phyloP scores from a whole-genome alignment of 805 yeast species.

The Sugiyamaella boreocaroliniensis region DNA sequence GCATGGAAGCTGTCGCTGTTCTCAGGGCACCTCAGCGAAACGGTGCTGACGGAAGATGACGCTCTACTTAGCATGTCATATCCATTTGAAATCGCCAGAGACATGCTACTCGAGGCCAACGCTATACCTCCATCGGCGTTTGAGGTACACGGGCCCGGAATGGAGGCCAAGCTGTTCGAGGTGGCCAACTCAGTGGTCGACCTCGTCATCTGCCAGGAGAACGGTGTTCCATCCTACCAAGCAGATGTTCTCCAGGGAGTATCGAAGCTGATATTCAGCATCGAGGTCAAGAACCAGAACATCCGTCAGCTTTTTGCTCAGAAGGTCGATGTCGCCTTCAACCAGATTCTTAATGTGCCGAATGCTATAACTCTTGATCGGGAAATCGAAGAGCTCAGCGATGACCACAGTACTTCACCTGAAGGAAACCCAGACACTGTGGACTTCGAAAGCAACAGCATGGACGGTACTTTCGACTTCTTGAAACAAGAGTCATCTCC shows the following conservation, averaged over 20 bases:
- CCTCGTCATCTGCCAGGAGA: slow-evolving; percentile 5
- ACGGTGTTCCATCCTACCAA: background rate
- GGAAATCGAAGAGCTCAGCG: background rate
- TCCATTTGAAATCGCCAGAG: slow-evolving; percentile 11
- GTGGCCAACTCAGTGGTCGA: slow-evolving; percentile 10
- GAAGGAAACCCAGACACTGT: background rate
- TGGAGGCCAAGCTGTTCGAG: slow-evolving; percentile 13
- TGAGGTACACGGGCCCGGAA: slow-evolving; percentile 16
- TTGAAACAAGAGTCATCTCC: too few species aligned
- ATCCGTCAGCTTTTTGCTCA: slow-evolving; percentile 6
- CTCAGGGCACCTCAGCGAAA: slow-evolving; percentile 3
- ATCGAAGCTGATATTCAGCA: slow-evolving; percentile 4
- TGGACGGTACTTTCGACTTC: too few species aligned
- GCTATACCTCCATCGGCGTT: slow-evolving; percentile 7
- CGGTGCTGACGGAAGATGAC: slow-evolving; percentile 1
- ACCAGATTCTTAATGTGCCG: background rate
- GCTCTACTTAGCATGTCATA: slow-evolving; percentile 8
- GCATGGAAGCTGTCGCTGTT: slow-evolving; percentile 13
- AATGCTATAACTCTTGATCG: background rate
- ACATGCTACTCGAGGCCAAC: slow-evolving; percentile 6
- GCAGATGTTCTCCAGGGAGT: slow-evolving; percentile 5
- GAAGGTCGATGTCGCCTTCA: background rate
- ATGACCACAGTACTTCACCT: background rate
- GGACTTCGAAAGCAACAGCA: too few species aligned
- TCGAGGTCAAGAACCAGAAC: slow-evolving; percentile 5